Percentiles rank a stretch among this genome's conserved stretches.
Evolutionary conservation across 331 rosid genomes (phyloP).

Genomic region (Quercus tomentella): DNA sequence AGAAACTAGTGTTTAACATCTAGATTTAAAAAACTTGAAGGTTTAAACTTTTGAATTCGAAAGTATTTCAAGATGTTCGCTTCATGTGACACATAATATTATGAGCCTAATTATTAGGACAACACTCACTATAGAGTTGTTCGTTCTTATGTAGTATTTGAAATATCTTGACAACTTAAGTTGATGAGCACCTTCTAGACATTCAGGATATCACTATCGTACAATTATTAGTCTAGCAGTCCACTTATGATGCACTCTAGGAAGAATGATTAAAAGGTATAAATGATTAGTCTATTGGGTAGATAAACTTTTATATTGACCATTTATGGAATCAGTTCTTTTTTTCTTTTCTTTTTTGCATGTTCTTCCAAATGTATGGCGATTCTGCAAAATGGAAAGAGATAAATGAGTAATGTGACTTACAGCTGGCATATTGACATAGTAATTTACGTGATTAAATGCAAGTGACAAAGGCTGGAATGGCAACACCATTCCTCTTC

Average conservation of each 20-base stretch:
- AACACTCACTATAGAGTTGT: neutral
- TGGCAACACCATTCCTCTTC: constrained; percentile 59
- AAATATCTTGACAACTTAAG: neutral
- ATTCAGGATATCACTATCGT: neutral
- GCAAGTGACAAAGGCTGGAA: constrained; percentile 64
- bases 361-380: neutral
- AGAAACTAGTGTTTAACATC: neutral
- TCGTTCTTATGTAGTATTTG: neutral
- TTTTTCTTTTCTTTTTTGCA: neutral
- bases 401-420: constrained; percentile 21
- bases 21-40: neutral
- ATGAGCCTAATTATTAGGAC: neutral
- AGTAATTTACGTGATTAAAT: constrained; percentile 62
- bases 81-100: neutral
- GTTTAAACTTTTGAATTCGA: neutral
- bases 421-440: constrained; percentile 65
- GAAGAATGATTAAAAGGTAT: neutral
- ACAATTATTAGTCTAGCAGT: neutral
- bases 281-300: too few species aligned
- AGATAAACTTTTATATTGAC: too few species aligned
- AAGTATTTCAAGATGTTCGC: too few species aligned
- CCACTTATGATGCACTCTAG: neutral
- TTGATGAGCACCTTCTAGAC: neutral
- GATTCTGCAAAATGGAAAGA: constrained; percentile 1
- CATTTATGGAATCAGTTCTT: neutral